A percentile compares a stretch with the other conserved stretches of the same genome.
phyloP scores from a whole-genome alignment of 2,329 filamentous ascomycete species.

The Epichloe baconii region DNA sequence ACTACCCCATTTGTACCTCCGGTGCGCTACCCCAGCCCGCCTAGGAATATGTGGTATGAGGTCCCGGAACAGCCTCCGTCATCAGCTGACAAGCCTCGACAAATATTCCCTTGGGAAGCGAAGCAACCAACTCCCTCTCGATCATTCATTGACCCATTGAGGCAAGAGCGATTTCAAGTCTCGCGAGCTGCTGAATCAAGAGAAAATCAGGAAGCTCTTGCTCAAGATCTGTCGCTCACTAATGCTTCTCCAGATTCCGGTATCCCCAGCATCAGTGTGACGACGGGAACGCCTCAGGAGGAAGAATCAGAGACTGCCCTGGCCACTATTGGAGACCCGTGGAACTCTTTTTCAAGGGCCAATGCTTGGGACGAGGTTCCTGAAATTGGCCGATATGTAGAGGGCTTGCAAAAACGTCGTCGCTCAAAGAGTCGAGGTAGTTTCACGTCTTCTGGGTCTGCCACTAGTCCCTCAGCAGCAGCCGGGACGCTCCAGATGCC shows the following conservation, averaged over 20 bases:
- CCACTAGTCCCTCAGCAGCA: background rate
- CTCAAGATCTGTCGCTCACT: background rate
- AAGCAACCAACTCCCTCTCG: conserved; percentile 49
- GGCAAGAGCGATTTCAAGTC: conserved; percentile 13
- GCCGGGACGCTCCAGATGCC: conserved; percentile 11
- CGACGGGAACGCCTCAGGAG: background rate
- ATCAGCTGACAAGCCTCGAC: conserved; percentile 41
- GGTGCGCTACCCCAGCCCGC: conserved; percentile 64
- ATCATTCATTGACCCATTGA: conserved; percentile 34
- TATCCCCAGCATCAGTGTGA: background rate
- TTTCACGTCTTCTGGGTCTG: background rate
- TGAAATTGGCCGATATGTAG: conserved; percentile 79
- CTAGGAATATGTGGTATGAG: conserved; percentile 79
- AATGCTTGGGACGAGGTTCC: conserved; percentile 94
- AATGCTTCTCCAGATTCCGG: background rate
- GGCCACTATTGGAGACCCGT: conserved; percentile 36
- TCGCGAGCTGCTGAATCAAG: conserved; percentile 9
- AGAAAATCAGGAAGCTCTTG: background rate
- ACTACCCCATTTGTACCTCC: conserved; percentile 65
- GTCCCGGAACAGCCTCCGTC: conserved; percentile 53
- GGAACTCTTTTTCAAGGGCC: conserved; percentile 58
- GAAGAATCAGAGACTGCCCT: background rate
- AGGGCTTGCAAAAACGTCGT: conserved; percentile 53
- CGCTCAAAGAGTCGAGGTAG: conserved; percentile 21
- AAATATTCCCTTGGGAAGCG: conserved; percentile 86